phyloP scores from a whole-genome alignment of 2,329 filamentous ascomycete species.

The Pestalotiopsis sp. region DNA sequence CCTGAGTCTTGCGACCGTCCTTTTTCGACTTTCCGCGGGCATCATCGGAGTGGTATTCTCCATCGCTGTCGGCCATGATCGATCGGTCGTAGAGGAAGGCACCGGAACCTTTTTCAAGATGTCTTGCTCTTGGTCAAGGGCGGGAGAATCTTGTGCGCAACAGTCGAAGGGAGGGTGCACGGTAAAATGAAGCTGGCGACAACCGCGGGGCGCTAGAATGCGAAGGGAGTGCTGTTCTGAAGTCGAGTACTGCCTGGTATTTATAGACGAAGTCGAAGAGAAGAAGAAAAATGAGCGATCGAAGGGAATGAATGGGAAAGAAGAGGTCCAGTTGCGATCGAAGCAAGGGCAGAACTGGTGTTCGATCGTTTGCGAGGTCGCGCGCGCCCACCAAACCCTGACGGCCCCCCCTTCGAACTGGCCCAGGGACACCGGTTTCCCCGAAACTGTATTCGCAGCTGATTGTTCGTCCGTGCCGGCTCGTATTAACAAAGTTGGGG shows the following conservation, averaged over 20 bases:
- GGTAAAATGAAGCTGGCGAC: neutral
- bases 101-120: too few species aligned
- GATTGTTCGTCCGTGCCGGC: too few species aligned
- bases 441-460: too few species aligned
- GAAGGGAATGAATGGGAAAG: neutral
- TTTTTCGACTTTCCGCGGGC: slow-evolving; percentile 23
- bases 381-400: too few species aligned
- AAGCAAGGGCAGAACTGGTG: neutral
- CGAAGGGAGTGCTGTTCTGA: too few species aligned
- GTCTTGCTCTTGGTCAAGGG: neutral
- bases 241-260: too few species aligned
- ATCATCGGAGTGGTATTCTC: slow-evolving; percentile 56
- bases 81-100: neutral
- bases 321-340: neutral
- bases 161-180: neutral
- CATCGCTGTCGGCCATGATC: slow-evolving; percentile 71
- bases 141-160: neutral
- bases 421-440: too few species aligned
- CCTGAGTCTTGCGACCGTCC: slow-evolving; percentile 39
- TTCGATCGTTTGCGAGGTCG: too few species aligned
- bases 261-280: neutral
- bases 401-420: too few species aligned
- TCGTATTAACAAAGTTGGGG: too few species aligned
- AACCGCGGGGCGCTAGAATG: too few species aligned
- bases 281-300: neutral